A percentile compares a stretch with the other conserved stretches of the same genome.
These are phyloP conservation scores for Ambrosiella xylebori DNA, from an alignment of 2,329 filamentous ascomycete genomes.

Conservation along the genomic window DNA sequence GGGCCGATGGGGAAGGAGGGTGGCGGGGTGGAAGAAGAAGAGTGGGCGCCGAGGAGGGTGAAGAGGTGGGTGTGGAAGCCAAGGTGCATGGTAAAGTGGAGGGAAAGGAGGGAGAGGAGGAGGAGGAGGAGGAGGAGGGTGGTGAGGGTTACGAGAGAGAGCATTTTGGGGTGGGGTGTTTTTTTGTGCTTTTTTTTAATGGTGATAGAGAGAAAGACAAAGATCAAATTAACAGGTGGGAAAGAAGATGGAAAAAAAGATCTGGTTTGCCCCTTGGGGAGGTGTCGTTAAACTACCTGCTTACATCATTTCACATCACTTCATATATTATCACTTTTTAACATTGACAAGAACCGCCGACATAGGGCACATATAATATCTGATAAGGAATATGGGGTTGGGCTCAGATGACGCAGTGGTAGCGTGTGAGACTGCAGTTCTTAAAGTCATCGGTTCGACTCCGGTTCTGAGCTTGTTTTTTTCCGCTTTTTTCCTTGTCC, in stretches of 20 bases:
- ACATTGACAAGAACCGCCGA: neutral
- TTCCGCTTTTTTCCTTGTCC: neutral
- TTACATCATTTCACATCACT: too few relatives aligned
- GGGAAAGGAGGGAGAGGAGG: neutral
- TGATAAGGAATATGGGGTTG: neutral
- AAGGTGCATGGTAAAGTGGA: neutral
- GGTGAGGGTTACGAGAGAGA: neutral
- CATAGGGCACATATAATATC: neutral
- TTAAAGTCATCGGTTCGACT: constrained; percentile 11
- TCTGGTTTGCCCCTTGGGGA: neutral
- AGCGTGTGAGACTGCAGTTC: constrained; percentile 13
- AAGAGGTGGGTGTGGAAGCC: constrained; percentile 8
- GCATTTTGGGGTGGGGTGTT: neutral
- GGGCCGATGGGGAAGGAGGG: neutral
- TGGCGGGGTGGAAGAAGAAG: neutral
- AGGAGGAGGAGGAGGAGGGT: neutral
- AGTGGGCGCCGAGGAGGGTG: neutral
- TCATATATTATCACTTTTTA: neutral
- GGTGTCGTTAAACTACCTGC: too few relatives aligned
- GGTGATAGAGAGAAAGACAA: neutral
- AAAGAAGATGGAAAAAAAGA: neutral
- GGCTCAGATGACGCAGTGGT: constrained; percentile 11
- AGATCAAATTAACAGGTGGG: neutral
- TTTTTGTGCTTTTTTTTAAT: neutral
- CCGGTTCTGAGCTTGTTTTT: constrained; percentile 7